phyloP scores from a whole-genome alignment of 2,329 filamentous ascomycete species.

The Zymoseptoria tritici region DNA sequence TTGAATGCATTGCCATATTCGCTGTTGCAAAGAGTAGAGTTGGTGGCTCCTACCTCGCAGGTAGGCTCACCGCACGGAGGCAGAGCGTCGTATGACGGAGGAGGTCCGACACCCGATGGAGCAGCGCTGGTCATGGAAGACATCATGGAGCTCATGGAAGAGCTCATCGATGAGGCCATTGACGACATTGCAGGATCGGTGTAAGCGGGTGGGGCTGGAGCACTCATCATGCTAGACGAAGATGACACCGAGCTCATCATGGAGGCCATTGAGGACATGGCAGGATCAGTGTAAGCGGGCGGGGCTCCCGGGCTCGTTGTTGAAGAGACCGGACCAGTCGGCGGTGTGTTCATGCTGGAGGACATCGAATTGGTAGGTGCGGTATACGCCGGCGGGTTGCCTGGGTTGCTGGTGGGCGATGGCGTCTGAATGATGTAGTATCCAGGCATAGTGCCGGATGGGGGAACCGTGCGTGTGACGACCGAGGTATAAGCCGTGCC shows the following conservation, averaged over 20 bases:
- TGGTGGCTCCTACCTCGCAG: slow-evolving; percentile 3
- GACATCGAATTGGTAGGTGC: neutral
- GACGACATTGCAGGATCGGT: neutral
- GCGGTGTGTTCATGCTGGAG: neutral
- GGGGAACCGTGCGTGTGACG: slow-evolving; percentile 6
- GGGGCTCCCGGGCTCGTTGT: neutral
- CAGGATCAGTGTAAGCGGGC: neutral
- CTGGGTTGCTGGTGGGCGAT: neutral
- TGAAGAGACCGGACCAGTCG: neutral
- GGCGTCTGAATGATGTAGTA: slow-evolving; percentile 6
- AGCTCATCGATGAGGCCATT: neutral
- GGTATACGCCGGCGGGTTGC: neutral
- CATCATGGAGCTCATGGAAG: neutral
- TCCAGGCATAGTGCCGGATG: slow-evolving; percentile 4
- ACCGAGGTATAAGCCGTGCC: slow-evolving; percentile 1
- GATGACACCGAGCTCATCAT: neutral
- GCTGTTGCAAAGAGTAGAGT: slow-evolving; percentile 7
- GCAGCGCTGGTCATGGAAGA: neutral
- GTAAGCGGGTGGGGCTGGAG: neutral
- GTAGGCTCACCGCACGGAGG: slow-evolving; percentile 4
- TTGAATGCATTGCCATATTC: slow-evolving; percentile 10
- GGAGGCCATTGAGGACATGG: neutral
- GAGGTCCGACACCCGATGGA: neutral
- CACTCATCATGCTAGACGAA: no score
- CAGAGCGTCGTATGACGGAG: neutral